phyloP scores from a whole-genome alignment of 192 early-diverging fungal species.

The Coemansia sp. region DNA sequence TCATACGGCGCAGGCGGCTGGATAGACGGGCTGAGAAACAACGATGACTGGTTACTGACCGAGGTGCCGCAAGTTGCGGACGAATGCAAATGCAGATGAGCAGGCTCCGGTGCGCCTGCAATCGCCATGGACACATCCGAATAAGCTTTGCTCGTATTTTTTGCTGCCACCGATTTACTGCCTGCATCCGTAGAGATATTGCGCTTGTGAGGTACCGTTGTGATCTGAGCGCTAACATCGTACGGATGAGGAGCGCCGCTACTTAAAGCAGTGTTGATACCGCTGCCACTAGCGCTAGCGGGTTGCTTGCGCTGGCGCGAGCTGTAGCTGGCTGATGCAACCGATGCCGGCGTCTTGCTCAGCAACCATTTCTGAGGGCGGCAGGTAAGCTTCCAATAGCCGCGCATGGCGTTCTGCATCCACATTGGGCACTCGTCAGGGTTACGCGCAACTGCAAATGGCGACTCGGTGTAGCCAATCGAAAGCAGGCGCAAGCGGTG shows the following conservation, averaged over 20 bases:
- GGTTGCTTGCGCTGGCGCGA: neutral
- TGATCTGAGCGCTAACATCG: neutral
- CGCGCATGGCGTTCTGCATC: constrained; percentile 52
- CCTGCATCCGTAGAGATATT: neutral
- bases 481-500: constrained; percentile 41
- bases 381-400: constrained; percentile 50
- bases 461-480: constrained; percentile 26
- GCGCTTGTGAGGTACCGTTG: neutral
- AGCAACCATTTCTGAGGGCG: constrained; percentile 13
- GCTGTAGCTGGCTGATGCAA: neutral
- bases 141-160: neutral
- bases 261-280: neutral
- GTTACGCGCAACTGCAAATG: constrained; percentile 19
- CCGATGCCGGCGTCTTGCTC: neutral
- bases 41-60: constrained; percentile 12
- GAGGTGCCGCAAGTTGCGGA: neutral
- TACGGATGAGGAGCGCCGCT: neutral
- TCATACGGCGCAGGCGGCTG: constrained; percentile 12
- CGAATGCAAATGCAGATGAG: neutral
- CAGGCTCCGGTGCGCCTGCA: neutral
- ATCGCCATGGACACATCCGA: neutral
- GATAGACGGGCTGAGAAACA: constrained; percentile 6
- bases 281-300: neutral
- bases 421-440: constrained; percentile 41
- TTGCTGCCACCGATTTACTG: neutral